A percentile compares a stretch with the other conserved stretches of the same genome.
Evolutionary conservation across 352 stramenopile species (phyloP).

Genomic region (Paralagenidium karlingii): DNA sequence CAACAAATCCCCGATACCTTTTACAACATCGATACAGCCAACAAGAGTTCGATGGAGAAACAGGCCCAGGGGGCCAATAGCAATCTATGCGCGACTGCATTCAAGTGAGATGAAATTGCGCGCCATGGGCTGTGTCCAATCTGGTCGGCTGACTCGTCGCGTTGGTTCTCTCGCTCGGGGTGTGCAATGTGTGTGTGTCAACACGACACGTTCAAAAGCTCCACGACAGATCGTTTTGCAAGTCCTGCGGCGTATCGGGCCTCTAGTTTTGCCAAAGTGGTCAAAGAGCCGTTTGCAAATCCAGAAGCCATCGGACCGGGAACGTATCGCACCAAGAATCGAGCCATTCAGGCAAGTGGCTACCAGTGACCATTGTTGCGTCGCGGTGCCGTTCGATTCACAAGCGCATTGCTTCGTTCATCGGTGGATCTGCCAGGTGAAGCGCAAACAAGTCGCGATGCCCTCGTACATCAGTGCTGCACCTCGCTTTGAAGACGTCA

Average conservation of each 20-base stretch:
- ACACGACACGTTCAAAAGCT: slow-evolving; percentile 32
- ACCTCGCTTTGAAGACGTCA: slow-evolving; percentile 36
- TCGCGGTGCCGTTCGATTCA: too few species aligned
- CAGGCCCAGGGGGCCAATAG: too few species aligned
- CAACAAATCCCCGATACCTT: slow-evolving; percentile 35
- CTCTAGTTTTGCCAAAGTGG: slow-evolving; percentile 54
- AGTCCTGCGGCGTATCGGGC: slow-evolving; percentile 49
- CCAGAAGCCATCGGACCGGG: slow-evolving; percentile 39
- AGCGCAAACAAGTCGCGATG: slow-evolving; percentile 41
- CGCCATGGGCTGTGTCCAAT: not conserved
- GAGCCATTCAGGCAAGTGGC: too few species aligned
- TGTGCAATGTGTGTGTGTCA: not conserved
- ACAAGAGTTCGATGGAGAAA: too few species aligned
- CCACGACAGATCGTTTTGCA: slow-evolving; percentile 47
- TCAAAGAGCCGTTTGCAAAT: slow-evolving; percentile 43
- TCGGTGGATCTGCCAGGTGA: too few species aligned
- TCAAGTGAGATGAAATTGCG: slow-evolving; percentile 8
- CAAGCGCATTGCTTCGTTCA: too few species aligned
- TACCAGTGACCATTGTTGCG: too few species aligned
- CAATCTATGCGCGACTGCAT: too few species aligned
- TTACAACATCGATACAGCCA: slow-evolving; percentile 51
- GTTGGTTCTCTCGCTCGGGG: too few species aligned
- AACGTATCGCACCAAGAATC: slow-evolving; percentile 43
- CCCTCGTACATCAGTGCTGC: slow-evolving; percentile 43
- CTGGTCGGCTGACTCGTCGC: not conserved